Evolutionary conservation across 805 yeast genomes (phyloP), one percentile per base, ranked within the genome.

Genomic region (Tetrapisispora namnaoensis): DNA sequence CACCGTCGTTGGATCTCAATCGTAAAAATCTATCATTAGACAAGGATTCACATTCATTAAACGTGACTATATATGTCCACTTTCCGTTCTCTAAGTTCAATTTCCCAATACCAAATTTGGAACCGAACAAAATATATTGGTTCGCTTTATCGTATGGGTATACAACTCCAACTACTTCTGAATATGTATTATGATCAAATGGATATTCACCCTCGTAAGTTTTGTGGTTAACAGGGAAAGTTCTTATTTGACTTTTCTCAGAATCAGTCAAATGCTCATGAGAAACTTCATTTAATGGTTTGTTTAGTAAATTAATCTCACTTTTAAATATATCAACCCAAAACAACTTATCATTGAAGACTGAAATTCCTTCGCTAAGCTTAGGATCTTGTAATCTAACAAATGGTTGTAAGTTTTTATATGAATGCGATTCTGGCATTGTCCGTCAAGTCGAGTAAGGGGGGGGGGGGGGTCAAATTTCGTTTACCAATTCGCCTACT

Each of bases 1-100:
- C 76, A 0, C 96, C 96, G 61, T 89, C 97, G 59, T 89, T 89
- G 39, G 93, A 83, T 58, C 89, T 71, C 62, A 76, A 63, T 42
- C 65, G 67, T 21, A 44, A 51, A 42, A 54, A 51, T 30, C 62
- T 54, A 16, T 55, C 60, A 2, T 58, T 57, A 14, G 66, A 58
- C 49, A 70, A 69, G 41, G 68, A 67, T 8, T 51, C 36, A 45
- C 62, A 54, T 14, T 52, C 48, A 18, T 48, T 46, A 48, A 75
- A 82, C 27, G 67, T 45, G 9, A 62, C 58, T 37, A 69, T 56
- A 47, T 68, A 68, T 35, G 68, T 59, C 65, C 76, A 73, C 24
- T 59, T 48, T 7, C 60, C 55, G 1, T 71, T 68, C 13, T 48
- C 49, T 44, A 84, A 73, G 56, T 75, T 69, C 35, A 78, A 77